phyloP scores from a whole-genome alignment of 208 protist species.

The Trypanosoma grayi region DNA sequence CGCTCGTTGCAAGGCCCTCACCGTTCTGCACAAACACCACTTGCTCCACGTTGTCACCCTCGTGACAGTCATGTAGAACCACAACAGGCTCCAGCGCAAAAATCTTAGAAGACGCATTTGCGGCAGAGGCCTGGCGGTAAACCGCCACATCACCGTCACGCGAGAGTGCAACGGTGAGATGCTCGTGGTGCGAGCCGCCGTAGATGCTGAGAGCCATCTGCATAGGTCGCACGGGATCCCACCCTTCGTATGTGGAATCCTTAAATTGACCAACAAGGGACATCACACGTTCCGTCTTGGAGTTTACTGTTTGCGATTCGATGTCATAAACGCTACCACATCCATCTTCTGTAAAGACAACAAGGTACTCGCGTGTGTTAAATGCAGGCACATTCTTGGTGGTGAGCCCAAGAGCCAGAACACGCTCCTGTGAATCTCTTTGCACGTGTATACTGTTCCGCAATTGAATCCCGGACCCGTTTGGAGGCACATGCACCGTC shows the following conservation, averaged over 20 bases:
- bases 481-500: slow-evolving; percentile 37
- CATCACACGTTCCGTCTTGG: slow-evolving; percentile 6
- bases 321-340: slow-evolving; percentile 51
- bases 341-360: slow-evolving; percentile 66
- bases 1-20: slow-evolving; percentile 60
- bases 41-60: slow-evolving; percentile 38
- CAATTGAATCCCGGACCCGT: slow-evolving; percentile 15
- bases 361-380: slow-evolving; percentile 64
- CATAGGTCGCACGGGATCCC: slow-evolving; percentile 37
- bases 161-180: slow-evolving; percentile 43
- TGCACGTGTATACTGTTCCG: slow-evolving; percentile 18
- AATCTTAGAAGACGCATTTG: neutral
- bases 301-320: slow-evolving; percentile 35
- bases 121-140: slow-evolving; percentile 33
- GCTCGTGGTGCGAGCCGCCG: slow-evolving; percentile 66
- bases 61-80: slow-evolving; percentile 51
- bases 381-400: slow-evolving; percentile 44
- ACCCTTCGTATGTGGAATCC: slow-evolving; percentile 55
- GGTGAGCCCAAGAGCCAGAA: slow-evolving; percentile 49
- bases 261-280: slow-evolving; percentile 27
- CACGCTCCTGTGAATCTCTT: slow-evolving; percentile 31
- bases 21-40: slow-evolving; percentile 59
- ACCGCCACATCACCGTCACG: slow-evolving; percentile 46
- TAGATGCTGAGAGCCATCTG: slow-evolving; percentile 43
- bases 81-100: slow-evolving; percentile 43